Conservation (phyloP, 306 rosid species). For the Purshia tridentata region DNA sequence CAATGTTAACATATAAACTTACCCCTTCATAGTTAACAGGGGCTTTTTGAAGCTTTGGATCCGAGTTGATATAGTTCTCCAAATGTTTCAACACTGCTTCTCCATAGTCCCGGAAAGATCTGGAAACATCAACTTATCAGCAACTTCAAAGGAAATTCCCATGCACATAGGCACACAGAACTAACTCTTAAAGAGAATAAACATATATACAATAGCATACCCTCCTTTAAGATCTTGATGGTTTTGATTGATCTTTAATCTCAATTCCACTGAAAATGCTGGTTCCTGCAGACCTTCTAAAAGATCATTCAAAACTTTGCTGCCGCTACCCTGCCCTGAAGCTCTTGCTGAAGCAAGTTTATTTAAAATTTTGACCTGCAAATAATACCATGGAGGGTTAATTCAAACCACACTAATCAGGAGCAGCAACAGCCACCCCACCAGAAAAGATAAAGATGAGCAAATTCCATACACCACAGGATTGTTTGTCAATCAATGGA, state of each 20-base stretch:
- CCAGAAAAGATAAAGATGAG: background rate
- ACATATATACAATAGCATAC: conserved; percentile 39
- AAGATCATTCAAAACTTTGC: conserved; percentile 79
- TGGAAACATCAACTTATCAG: conserved; percentile 41
- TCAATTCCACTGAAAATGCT: conserved; percentile 65
- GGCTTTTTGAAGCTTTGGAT: conserved; percentile 68
- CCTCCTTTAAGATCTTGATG: conserved; percentile 88
- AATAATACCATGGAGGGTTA: background rate
- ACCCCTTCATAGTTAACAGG: conserved; percentile 92
- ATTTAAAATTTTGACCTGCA: conserved; percentile 90
- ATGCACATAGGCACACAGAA: background rate
- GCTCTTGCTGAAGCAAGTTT: conserved; percentile 91
- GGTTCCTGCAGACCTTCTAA: conserved; percentile 83
- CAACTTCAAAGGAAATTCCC: conserved; percentile 28
- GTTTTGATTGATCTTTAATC: conserved; percentile 80
- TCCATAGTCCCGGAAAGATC: conserved; percentile 88
- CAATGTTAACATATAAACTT: conserved; percentile 14
- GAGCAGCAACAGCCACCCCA: conserved; percentile 1
- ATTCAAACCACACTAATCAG: background rate
- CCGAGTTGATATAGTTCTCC: conserved; percentile 54
- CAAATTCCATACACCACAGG: background rate
- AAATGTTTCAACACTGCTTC: conserved; percentile 80
- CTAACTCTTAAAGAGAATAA: conserved; percentile 17
- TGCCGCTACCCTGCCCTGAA: conserved; percentile 67
- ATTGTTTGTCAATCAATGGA: background rate